Base-by-base conservation (phyloP, 2,329 filamentous ascomycete genomes). In the Hymenoscyphus albidus region DNA sequence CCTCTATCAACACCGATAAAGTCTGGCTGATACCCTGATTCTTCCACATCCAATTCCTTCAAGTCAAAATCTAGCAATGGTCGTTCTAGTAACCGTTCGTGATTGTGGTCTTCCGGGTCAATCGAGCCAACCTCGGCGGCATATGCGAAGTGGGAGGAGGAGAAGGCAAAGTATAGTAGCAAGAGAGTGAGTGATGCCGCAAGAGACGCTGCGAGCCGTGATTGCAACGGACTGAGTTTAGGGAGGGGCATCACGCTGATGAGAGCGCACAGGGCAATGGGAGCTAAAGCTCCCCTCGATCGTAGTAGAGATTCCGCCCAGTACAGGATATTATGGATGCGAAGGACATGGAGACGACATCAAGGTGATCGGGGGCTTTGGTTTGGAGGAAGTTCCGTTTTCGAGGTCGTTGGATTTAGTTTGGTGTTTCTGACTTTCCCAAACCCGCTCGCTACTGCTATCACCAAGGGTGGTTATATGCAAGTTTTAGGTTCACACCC, bases 191-290 rank as follows among this genome's bases (percentile, higher is more conserved):
- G 77, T 39, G 86, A 85, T 62, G 87, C 85, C 71, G 84, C 80
- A 62, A 89, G 75, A 64, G 88, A 90, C 72, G 88, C 86, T 74
- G 85, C 84, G 73, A 92, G 84, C 74, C 89, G 88, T 78, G 87
- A 89, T 80, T 91, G 90, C 70, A 91, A 80, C 72, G 84, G 86
- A 75, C 84, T 88, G 76, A 88, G 82, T 77, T 88, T 76, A 57
- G 74, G 73, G 64, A 76, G 70, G 65, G 71, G 74, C 74, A 76
- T 76, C 65, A 64, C 64, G 65, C 57, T 72, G 38, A 58, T 67
- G 62, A 64, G 59, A 65, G 55, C 48, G 58, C 61, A 57, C 42
- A n/a, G 66, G 65, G 69, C 70, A 70, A 69, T 64, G 42, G 57
- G 54, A 63, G 56, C 18, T 57, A 35, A 35, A 51, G 39, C 59